Percentiles rank a stretch among this genome's conserved stretches.
These are phyloP conservation scores for Massarina eburnea DNA, from an alignment of 2,329 filamentous ascomycete species.

Conservation along the genomic window DNA sequence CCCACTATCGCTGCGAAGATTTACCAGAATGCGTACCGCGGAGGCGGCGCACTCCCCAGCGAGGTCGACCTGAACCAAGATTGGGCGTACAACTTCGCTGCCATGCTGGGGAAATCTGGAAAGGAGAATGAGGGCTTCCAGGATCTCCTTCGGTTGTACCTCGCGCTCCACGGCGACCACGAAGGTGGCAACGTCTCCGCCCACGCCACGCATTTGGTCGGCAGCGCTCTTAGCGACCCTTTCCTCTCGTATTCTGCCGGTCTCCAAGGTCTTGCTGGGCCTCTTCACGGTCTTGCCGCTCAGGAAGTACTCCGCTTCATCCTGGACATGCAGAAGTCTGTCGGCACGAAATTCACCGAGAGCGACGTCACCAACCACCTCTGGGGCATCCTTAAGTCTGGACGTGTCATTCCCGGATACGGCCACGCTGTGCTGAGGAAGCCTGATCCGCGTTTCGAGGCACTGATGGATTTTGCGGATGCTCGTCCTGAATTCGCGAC, in stretches of 20 bases:
- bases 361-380: constrained; percentile 85
- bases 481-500: constrained; percentile 80
- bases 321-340: constrained; percentile 87
- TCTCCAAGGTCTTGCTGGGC: constrained; percentile 92
- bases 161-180: constrained; percentile 96
- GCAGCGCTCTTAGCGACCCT: constrained; percentile 89
- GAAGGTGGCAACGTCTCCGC: constrained; percentile 98
- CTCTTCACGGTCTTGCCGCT: constrained; percentile 87
- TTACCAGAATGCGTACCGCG: constrained; percentile 85
- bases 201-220: constrained; percentile 91
- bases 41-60: constrained; percentile 72
- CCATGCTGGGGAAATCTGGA: constrained; percentile 89
- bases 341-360: constrained; percentile 76
- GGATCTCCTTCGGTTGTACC: constrained; percentile 88
- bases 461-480: constrained; percentile 92
- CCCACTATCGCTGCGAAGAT: constrained; percentile 97
- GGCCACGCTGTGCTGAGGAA: constrained; percentile 95
- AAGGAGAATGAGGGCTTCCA: constrained; percentile 92
- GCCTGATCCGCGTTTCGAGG: constrained; percentile 94
- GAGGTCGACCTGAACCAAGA: constrained; percentile 82
- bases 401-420: constrained; percentile 91
- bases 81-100: constrained; percentile 98
- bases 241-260: constrained; percentile 96
- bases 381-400: constrained; percentile 90
- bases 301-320: constrained; percentile 98